Base-by-base conservation (phyloP, 2,329 filamentous ascomycete species). In the Blumeriella jaapii region DNA sequence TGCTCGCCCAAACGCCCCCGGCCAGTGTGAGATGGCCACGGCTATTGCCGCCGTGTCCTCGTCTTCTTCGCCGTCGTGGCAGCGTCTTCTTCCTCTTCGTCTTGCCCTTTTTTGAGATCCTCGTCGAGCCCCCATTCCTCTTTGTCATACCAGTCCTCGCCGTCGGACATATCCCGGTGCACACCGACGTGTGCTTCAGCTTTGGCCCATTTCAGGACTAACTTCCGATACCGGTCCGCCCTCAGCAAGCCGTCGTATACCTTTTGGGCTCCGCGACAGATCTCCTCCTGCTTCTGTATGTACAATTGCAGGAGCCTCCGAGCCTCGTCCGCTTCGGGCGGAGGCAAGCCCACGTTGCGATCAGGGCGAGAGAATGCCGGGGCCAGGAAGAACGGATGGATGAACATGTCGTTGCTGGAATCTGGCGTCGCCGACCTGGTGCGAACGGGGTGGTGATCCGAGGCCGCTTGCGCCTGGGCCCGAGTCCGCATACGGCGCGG, bases 91-190 rank as follows among this genome's bases (percentile, higher is more conserved):
- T 91, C 83, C 51, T 89, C 83, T 53, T 82, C 78, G 42, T 86
- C 81, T 50, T 82, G 78, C 0, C 83, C 83, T 61, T 91, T 91
- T 56, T 83, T 79, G 6, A 89, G 60, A 46, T 82, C 78, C 42
- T 82, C 78, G 6, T 73, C 69, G 31, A 91, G 57, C 0, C 71
- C 73, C 82, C 82, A 89, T 59, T 84, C 80, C 34, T 84, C 78
- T 52, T 72, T 73, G 57, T 93, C 84, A 53, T 86, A 87, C 81
- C 82, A 93, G 55, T 93, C 84, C 62, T 93, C 84, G 8, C 82
- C 82, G 54, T 93, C 84, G 32, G 80, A 86, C 77, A 91, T 77
- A 56, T 87, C 82, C 23, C 52, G 45, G 31, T 76, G 74, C 12
- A 63, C 54, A 2, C 75, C 73, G 34, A 64, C 67, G 51, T 89